phyloP scores from a whole-genome alignment of 768 basidiomycete species.

The Amanita polypyramis region DNA sequence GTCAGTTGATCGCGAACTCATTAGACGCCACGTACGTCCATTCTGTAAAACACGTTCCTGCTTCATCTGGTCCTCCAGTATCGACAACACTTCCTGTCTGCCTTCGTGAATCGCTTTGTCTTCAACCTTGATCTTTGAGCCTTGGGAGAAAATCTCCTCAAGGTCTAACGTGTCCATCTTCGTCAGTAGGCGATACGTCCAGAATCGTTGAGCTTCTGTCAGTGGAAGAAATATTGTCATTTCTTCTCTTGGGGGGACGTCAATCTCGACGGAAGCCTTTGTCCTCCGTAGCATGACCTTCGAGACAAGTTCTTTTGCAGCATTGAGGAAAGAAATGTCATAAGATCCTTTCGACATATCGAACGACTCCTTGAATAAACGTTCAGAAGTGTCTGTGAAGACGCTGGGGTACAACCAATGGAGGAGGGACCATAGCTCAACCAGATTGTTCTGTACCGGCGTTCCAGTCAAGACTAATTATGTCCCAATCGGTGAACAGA shows the following conservation, averaged over 20 bases:
- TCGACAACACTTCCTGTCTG: slow-evolving; percentile 27
- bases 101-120: slow-evolving; percentile 22
- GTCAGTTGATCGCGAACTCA: neutral
- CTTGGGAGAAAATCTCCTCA: slow-evolving; percentile 31
- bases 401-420: slow-evolving; percentile 46
- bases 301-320: slow-evolving; percentile 36
- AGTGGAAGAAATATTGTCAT: slow-evolving; percentile 46
- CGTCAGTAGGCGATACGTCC: slow-evolving; percentile 47
- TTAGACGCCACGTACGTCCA: slow-evolving; percentile 15
- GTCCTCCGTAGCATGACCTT: slow-evolving; percentile 52
- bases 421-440: slow-evolving; percentile 46
- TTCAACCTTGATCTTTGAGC: slow-evolving; percentile 13
- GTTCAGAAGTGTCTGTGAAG: slow-evolving; percentile 38
- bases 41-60: slow-evolving; percentile 9
- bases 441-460: slow-evolving; percentile 58
- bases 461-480: slow-evolving; percentile 57
- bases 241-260: slow-evolving; percentile 49
- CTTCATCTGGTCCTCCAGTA: slow-evolving; percentile 28
- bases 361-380: slow-evolving; percentile 41
- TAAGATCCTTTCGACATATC: slow-evolving; percentile 44
- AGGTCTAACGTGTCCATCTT: slow-evolving; percentile 39
- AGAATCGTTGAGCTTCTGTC: slow-evolving; percentile 51
- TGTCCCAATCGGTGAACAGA: neutral
- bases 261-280: slow-evolving; percentile 33
- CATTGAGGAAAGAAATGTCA: slow-evolving; percentile 34